Conservation (phyloP, 73 alveolate genomes). For the Loxodes magnus region DNA sequence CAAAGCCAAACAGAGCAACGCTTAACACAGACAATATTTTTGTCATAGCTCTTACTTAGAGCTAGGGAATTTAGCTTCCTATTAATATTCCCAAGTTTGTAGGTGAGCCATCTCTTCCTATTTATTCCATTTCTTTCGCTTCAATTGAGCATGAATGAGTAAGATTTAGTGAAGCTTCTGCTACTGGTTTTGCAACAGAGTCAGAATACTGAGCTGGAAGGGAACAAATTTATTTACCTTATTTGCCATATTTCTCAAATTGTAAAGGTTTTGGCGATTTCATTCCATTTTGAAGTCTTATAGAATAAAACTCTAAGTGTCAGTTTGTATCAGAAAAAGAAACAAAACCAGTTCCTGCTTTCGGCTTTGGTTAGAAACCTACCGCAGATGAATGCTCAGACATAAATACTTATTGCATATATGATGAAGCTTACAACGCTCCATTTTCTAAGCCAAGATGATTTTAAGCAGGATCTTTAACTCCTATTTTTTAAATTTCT, state of each 20-base stretch:
- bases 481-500: constrained; percentile 45
- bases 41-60: constrained; percentile 22
- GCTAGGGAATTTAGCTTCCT: constrained; percentile 49
- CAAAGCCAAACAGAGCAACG: constrained; percentile 60
- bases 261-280: constrained; percentile 79
- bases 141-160: neutral
- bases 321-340: constrained; percentile 37
- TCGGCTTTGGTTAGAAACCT: constrained; percentile 55
- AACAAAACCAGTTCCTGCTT: constrained; percentile 52
- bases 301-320: constrained; percentile 54
- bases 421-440: constrained; percentile 59
- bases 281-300: constrained; percentile 66
- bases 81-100: constrained; percentile 47
- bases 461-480: constrained; percentile 43
- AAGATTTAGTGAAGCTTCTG: neutral
- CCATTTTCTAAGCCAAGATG: constrained; percentile 53
- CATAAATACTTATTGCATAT: constrained; percentile 49
- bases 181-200: neutral
- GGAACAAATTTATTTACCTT: constrained; percentile 39
- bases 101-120: constrained; percentile 34
- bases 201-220: constrained; percentile 41
- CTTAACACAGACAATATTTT: constrained; percentile 28
- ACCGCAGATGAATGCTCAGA: constrained; percentile 62
- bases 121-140: constrained; percentile 7
- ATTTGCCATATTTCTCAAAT: constrained; percentile 74